Percentiles rank a stretch among this genome's conserved stretches.
These are phyloP conservation scores for Aspergillus sojae DNA, from an alignment of 2,329 filamentous ascomycete genomes.

Conservation along the genomic window DNA sequence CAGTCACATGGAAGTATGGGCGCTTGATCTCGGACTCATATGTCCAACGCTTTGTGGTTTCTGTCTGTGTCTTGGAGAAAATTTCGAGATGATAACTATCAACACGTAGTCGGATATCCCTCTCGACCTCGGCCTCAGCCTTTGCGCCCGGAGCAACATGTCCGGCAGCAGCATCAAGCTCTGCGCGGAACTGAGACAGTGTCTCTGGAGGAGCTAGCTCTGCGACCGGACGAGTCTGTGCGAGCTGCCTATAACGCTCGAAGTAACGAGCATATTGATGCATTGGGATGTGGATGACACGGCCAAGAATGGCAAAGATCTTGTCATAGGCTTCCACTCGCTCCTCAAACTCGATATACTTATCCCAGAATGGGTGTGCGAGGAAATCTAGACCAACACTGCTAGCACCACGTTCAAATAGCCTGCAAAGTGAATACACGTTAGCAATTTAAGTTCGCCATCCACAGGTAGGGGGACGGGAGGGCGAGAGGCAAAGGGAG, in stretches of 20 bases:
- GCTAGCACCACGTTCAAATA: conserved; percentile 86
- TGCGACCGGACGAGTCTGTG: conserved; percentile 69
- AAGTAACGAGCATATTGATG: conserved; percentile 96
- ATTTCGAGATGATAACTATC: conserved; percentile 79
- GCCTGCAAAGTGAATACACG: conserved; percentile 54
- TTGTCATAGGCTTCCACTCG: conserved; percentile 80
- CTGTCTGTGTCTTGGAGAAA: conserved; percentile 79
- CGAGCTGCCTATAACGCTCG: conserved; percentile 80
- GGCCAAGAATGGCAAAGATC: conserved; percentile 80
- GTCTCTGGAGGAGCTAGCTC: conserved; percentile 73
- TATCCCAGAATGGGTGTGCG: conserved; percentile 97
- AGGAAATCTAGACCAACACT: conserved; percentile 91
- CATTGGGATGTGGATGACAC: conserved; percentile 87
- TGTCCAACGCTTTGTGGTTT: conserved; percentile 91
- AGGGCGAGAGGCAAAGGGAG: conserved; percentile 35
- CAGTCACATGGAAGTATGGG: conserved; percentile 94
- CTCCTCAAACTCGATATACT: conserved; percentile 96
- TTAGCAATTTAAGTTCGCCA: conserved; percentile 40
- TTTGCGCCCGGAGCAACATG: conserved; percentile 51
- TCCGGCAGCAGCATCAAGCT: conserved; percentile 63
- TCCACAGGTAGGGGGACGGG: conserved; percentile 34
- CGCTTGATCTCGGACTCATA: conserved; percentile 94
- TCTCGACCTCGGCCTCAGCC: conserved; percentile 77
- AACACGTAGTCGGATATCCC: conserved; percentile 77
- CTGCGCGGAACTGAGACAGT: conserved; percentile 68